Evolutionary conservation across 495 filamentous ascomycete species (phyloP).

Genomic region (Ramalina intermedia): DNA sequence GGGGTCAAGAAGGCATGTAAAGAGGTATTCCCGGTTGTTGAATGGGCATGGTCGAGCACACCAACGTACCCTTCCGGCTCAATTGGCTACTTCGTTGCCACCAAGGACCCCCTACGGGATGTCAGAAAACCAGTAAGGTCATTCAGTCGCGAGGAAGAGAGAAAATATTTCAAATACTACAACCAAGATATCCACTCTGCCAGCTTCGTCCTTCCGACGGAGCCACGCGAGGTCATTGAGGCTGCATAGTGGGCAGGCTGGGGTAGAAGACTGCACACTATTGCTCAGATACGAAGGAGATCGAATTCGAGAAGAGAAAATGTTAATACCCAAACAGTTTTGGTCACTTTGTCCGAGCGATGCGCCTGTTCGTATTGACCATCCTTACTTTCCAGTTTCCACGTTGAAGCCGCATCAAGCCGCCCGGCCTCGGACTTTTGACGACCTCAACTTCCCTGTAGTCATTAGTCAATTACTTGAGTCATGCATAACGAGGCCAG

Average conservation of each 20-base stretch:
- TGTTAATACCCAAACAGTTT: no score
- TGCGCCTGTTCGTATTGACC: no score
- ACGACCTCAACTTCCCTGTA: no score
- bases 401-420: no score
- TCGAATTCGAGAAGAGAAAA: no score
- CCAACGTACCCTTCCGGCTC: slow-evolving; percentile 98
- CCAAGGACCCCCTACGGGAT: slow-evolving; percentile 76
- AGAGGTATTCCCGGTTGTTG: slow-evolving; percentile 91
- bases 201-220: slow-evolving; percentile 82
- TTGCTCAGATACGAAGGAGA: no score
- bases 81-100: slow-evolving; percentile 99
- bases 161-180: slow-evolving; percentile 85
- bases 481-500: no score
- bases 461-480: no score
- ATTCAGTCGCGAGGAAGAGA: slow-evolving; percentile 78
- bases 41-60: slow-evolving; percentile 99
- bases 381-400: no score
- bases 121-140: slow-evolving; percentile 67
- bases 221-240: slow-evolving; percentile 55
- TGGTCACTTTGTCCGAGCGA: no score
- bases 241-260: background rate
- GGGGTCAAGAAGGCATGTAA: slow-evolving; percentile 90
- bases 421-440: no score
- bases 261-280: no score
- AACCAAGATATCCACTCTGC: slow-evolving; percentile 90